Evolutionary conservation across 169 alveolate genomes (phyloP).

Genomic region (Plasmodium reichenowi): DNA sequence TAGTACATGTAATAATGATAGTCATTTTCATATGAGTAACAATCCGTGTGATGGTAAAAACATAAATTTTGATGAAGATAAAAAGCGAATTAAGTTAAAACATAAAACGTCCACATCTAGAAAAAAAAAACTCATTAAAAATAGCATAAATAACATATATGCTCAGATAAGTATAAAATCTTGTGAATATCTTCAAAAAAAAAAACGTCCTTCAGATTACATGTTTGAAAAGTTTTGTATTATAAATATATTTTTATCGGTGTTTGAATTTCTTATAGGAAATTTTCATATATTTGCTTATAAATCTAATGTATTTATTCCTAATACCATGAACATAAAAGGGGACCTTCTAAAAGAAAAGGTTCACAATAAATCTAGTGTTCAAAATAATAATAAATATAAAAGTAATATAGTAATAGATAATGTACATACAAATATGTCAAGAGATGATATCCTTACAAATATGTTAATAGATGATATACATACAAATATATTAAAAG

Average conservation of each 20-base stretch:
- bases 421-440: not conserved
- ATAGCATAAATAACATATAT: not conserved
- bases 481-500: not conserved
- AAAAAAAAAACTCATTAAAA: not conserved
- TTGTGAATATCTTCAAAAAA: slow-evolving; percentile 32
- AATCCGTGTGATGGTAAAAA: not conserved
- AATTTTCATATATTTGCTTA: slow-evolving; percentile 63
- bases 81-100: not conserved
- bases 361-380: not conserved
- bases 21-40: not conserved
- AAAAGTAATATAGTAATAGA: not conserved
- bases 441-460: not conserved
- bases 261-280: slow-evolving; percentile 35
- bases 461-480: not conserved
- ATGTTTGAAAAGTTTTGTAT: slow-evolving; percentile 42
- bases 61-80: not conserved
- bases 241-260: slow-evolving; percentile 31
- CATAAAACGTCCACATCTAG: not conserved
- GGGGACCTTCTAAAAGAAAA: not conserved
- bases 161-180: slow-evolving; percentile 48
- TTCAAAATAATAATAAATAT: not conserved
- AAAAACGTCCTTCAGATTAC: not conserved
- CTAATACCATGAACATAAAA: not conserved
- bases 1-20: not conserved
- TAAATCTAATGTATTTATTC: slow-evolving; percentile 53